Evolutionary conservation across 306 rosid species (phyloP), one percentile per base, ranked within the genome.

Genomic region (Medicago lupulina): DNA sequence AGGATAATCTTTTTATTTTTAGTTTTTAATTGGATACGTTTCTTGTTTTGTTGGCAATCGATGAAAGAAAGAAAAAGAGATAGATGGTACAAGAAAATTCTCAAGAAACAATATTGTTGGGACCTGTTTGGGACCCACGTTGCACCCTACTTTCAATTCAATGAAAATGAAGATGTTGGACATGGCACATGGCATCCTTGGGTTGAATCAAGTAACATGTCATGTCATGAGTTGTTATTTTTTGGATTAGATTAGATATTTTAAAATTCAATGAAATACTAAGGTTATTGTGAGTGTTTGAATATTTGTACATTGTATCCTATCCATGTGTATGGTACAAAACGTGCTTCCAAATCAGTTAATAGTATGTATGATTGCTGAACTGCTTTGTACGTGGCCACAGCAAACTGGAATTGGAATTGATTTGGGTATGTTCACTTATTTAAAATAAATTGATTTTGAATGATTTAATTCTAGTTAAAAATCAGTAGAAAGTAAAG

Each of bases 11-110:
- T 66, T 9, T 38, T 59, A 23, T 10, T 11, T 44, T 12, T 43
- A 3, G 10, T 44, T 44, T 3, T 46, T 51, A 51, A 51, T 51
- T 49, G 43, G 77, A 81, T 75, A 67, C 78, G 77, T 81, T 81
- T n/a, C 74, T 70, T 70, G 74, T 25, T 11, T 67, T 44, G 77
- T 28, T 18, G 73, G 81, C 73, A 17, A 69, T 0, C 59, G 7
- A 57, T 0, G 14, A 28, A 9, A 6, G 11, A 9, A 21, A 19
- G 64, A 31, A 34, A 5, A 5, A 34, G 7, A 34, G 38, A 34
- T 7, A 34, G 38, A 0, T 34, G 5, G 38, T 34, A 34, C 38
- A 3, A 34, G 38, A 34, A 34, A 34, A 34, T 34, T 34, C 38
- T 34, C 7, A 34, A 34, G 38, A 34, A 34, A 34, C 5, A 5